phyloP scores from a whole-genome alignment of 768 basidiomycete genomes.

The Trametes punicea region DNA sequence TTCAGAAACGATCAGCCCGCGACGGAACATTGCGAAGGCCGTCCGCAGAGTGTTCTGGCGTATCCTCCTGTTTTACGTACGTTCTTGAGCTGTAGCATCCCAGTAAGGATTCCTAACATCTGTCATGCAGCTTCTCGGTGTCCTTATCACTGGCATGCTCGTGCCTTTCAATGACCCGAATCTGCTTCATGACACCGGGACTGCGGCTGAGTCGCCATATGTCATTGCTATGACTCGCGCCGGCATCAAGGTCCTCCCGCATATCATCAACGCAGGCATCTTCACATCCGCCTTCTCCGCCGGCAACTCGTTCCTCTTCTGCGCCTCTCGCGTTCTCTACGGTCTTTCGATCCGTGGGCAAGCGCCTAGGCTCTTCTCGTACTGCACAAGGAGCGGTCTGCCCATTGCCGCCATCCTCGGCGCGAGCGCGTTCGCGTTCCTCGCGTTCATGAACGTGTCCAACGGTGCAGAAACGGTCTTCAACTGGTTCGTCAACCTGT shows the following conservation, averaged over 20 bases:
- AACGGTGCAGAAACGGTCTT: conserved; percentile 56
- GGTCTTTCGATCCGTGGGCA: conserved; percentile 38
- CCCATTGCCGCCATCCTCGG: conserved; percentile 35
- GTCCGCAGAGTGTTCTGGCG: conserved; percentile 77
- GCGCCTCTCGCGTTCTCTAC: conserved; percentile 40
- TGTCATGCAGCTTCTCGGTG: conserved; percentile 53
- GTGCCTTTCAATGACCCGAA: conserved; percentile 63
- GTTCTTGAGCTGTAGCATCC: conserved; percentile 16
- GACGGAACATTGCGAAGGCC: conserved; percentile 75
- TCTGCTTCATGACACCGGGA: conserved; percentile 51
- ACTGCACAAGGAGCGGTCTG: conserved; percentile 48
- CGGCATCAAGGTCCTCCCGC: conserved; percentile 52
- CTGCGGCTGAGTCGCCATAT: conserved; percentile 79
- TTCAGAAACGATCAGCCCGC: conserved; percentile 74
- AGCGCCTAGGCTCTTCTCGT: conserved; percentile 42
- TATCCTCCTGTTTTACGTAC: conserved; percentile 72
- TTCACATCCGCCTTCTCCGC: conserved; percentile 74
- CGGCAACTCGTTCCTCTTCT: conserved; percentile 64
- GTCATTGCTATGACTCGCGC: conserved; percentile 77
- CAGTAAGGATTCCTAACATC: background rate
- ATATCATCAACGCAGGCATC: conserved; percentile 68
- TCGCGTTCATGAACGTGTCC: conserved; percentile 64
- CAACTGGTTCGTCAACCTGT: conserved; percentile 68
- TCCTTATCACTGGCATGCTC: conserved; percentile 75
- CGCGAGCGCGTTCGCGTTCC: conserved; percentile 41